These are phyloP conservation scores for Russula olivacea DNA, from an alignment of 768 basidiomycete species.

Conservation along the genomic window DNA sequence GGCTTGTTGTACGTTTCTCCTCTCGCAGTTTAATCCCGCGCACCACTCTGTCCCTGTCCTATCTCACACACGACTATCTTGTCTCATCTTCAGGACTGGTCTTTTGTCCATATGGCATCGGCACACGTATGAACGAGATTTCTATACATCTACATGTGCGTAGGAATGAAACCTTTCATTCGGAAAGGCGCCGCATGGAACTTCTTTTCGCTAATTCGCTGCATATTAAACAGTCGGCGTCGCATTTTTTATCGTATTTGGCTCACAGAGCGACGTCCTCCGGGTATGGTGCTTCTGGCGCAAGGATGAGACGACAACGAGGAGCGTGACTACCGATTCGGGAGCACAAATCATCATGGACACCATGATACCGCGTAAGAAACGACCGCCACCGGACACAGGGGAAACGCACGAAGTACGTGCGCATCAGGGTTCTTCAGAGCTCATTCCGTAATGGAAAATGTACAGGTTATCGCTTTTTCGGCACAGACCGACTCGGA, in stretches of 20 bases:
- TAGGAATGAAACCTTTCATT: neutral
- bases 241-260: conserved; percentile 16
- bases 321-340: neutral
- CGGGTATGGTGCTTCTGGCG: conserved; percentile 13
- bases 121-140: conserved; percentile 7
- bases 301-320: neutral
- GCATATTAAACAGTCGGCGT: conserved; percentile 2
- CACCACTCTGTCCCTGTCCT: too few species aligned
- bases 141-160: conserved; percentile 19
- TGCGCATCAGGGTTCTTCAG: neutral
- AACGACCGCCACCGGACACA: neutral
- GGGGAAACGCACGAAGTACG: neutral
- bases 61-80: neutral
- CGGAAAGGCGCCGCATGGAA: neutral
- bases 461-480: neutral
- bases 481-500: neutral
- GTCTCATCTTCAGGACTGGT: conserved; percentile 4
- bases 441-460: neutral
- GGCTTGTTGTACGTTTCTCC: conserved; percentile 4
- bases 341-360: neutral
- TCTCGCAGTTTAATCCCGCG: neutral
- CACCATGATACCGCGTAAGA: neutral
- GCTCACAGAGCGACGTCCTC: conserved; percentile 12
- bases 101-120: conserved; percentile 4
- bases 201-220: neutral